Base-by-base conservation (phyloP, 148 eudicot species). In the Camellia japonica region DNA sequence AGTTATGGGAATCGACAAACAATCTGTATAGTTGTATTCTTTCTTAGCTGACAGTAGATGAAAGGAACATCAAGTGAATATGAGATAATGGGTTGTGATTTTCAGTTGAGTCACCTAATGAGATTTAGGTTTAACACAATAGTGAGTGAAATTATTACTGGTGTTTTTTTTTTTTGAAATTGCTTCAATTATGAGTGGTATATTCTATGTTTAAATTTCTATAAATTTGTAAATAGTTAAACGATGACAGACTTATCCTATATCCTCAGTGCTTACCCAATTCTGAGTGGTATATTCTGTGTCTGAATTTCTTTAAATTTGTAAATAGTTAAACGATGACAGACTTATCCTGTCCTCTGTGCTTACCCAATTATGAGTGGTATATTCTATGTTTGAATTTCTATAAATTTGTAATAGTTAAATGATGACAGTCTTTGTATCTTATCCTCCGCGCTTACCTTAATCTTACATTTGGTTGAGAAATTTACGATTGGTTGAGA, bases 1-100 rank as follows among this genome's bases (percentile, higher is more conserved):
- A 19, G 2, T 10, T 52, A 6, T 9, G 16, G 3, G 8, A 49
- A 46, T 23, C 46, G 54, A 76, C 79, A 62, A 46, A 4, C 58
- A 43, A 43, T n/a, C 55, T 62, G 78, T 44, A 46, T 12, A 62
- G 78, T 62, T 76, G 0, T 43, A 16, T 60, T 62, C 55, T 56
- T 74, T n/a, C 9, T 42, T 74, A 59, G 65, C 51, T 42, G 78
- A 42, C 44, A 62, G 41, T 41, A 44, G 78, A 61, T 61, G 44
- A 60, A 68, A 55, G 42, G 55, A 19, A 60, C 61, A 61, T 49
- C 68, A 42, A 47, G 51, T 76, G 49, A 76, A 23, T 60, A 11
- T 46, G 54, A 46, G 38, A 43, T 42, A 12, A 59, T 44, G 19
- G 76, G 42, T 52, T 73, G 44, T 7, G 59, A 71, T 10, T 71